Percentiles rank a stretch among this genome's conserved stretches.
Evolutionary conservation across 345 rosid species (phyloP).

Genomic region (Populus tremula): DNA sequence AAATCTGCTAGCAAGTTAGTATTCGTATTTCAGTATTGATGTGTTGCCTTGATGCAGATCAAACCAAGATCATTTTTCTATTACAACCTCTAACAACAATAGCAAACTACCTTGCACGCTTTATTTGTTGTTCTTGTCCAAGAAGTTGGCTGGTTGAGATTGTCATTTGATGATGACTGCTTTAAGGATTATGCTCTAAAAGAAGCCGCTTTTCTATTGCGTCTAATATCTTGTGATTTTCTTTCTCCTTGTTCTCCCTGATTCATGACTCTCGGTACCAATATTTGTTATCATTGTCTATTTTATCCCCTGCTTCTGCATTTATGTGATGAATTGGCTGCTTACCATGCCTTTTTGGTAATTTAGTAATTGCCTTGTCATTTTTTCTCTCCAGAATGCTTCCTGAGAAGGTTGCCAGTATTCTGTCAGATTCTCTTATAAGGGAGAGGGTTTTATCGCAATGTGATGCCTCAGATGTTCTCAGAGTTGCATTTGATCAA

Average conservation of each 20-base stretch:
- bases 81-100: not conserved
- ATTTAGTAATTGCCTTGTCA: not conserved
- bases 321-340: not conserved
- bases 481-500: conserved; percentile 64
- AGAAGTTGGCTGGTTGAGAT: not conserved
- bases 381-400: conserved; percentile 51
- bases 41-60: conserved; percentile 17
- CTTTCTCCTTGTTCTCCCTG: not conserved
- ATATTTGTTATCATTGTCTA: not conserved
- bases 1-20: conserved; percentile 89
- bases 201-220: not conserved
- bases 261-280: no score
- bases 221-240: not conserved
- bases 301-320: not conserved
- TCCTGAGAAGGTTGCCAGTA: conserved; percentile 67
- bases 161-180: conserved; percentile 1
- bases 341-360: not conserved
- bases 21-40: conserved; percentile 18
- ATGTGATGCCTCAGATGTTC: conserved; percentile 79
- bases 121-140: not conserved
- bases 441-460: conserved; percentile 66
- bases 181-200: not conserved
- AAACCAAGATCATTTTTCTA: conserved; percentile 4
- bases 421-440: conserved; percentile 63
- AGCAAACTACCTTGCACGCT: not conserved